A percentile compares a stretch with the other conserved stretches of the same genome.
These are phyloP conservation scores for Seiridium unicorne DNA, from an alignment of 2,329 filamentous ascomycete genomes.

Conservation along the genomic window DNA sequence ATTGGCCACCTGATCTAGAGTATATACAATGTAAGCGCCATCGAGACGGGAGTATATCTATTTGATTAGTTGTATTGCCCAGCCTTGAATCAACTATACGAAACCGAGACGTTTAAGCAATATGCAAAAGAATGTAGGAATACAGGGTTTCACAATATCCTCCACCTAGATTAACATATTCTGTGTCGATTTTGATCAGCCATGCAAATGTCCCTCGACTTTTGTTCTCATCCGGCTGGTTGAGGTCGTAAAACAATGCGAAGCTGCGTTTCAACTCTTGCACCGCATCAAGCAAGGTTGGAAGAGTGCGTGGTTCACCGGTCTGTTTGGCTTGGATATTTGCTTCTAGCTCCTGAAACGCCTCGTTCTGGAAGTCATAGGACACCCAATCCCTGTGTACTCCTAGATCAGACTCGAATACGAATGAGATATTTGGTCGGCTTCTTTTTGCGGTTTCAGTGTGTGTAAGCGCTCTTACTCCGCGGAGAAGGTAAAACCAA, in stretches of 20 bases:
- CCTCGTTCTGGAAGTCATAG: neutral
- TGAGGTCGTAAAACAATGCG: neutral
- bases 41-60: too few species aligned
- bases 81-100: too few species aligned
- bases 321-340: neutral
- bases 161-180: neutral
- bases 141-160: neutral
- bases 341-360: neutral
- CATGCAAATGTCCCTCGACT: neutral
- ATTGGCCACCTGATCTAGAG: too few species aligned
- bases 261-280: neutral
- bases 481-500: too few species aligned
- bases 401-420: neutral
- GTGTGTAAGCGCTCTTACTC: too few species aligned
- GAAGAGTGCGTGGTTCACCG: neutral
- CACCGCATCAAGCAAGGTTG: neutral
- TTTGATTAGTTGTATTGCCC: too few species aligned
- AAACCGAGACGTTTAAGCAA: neutral
- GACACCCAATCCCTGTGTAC: neutral
- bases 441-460: too few species aligned
- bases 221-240: neutral
- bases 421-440: too few species aligned
- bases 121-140: neutral
- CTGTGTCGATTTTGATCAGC: neutral
- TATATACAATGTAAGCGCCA: too few species aligned